Conservation (phyloP, 768 basidiomycete genomes). For the Trametes coccinea region DNA sequence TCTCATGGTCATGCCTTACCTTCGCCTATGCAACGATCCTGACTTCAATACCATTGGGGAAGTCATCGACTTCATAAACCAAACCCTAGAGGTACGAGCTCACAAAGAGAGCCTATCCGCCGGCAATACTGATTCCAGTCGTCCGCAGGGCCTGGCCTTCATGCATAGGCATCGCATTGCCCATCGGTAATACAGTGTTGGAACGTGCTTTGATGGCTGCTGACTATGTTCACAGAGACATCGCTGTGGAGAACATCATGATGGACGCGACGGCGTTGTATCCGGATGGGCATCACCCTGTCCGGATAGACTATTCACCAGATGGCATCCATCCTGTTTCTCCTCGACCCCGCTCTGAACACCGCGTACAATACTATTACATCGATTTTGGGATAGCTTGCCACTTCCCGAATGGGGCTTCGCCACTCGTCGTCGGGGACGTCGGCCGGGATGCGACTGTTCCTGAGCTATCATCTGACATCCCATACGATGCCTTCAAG, state of each 20-base stretch:
- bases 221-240: background rate
- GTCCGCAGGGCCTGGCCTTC: slow-evolving; percentile 25
- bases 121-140: no score
- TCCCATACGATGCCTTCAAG: slow-evolving; percentile 34
- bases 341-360: background rate
- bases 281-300: background rate
- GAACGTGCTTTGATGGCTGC: no score
- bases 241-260: background rate
- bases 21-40: slow-evolving; percentile 31
- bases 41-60: slow-evolving; percentile 27
- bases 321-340: background rate
- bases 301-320: background rate
- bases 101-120: background rate
- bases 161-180: slow-evolving; percentile 27
- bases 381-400: background rate
- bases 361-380: background rate
- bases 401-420: slow-evolving; percentile 3
- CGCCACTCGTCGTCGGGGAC: slow-evolving; percentile 17
- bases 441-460: slow-evolving; percentile 20
- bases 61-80: slow-evolving; percentile 19
- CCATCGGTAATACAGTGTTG: slow-evolving; percentile 24
- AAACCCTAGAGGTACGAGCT: slow-evolving; percentile 21
- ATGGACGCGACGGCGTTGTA: background rate
- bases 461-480: slow-evolving; percentile 26
- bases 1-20: slow-evolving; percentile 28